These are phyloP conservation scores for Talaromyces sp. DNA, from an alignment of 2,329 filamentous ascomycete genomes.

Conservation along the genomic window DNA sequence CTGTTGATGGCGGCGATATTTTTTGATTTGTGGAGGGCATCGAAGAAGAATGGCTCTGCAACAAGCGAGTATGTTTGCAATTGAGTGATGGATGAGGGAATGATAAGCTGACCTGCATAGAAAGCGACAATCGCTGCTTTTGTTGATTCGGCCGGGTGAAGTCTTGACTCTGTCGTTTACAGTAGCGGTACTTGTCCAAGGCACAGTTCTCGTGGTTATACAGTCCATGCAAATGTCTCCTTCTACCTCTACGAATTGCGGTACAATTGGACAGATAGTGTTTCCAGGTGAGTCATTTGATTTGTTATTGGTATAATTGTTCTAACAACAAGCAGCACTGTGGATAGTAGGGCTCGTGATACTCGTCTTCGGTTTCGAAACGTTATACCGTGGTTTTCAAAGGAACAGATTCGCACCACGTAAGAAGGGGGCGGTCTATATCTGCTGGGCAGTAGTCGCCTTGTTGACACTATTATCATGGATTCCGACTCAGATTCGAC, in stretches of 20 bases:
- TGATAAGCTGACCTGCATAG: conserved; percentile 6
- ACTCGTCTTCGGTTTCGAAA: conserved; percentile 24
- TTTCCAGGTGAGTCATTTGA: conserved; percentile 20
- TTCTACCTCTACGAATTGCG: conserved; percentile 12
- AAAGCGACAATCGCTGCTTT: conserved; percentile 13
- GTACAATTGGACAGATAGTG: conserved; percentile 21
- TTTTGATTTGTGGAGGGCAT: conserved; percentile 16
- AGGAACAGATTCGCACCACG: conserved; percentile 19
- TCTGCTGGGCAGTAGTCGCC: conserved; percentile 20
- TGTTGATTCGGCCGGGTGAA: conserved; percentile 20
- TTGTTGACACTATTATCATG: conserved; percentile 22
- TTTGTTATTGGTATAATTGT: not conserved
- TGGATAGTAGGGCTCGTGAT: conserved; percentile 27
- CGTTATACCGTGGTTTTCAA: conserved; percentile 21
- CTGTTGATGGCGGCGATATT: conserved; percentile 14
- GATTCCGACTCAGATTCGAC: conserved; percentile 22
- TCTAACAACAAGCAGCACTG: conserved; percentile 18
- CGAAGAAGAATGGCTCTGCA: not conserved
- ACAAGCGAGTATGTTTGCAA: conserved; percentile 13
- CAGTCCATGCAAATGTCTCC: conserved; percentile 17
- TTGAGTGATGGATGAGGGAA: not conserved
- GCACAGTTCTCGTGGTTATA: conserved; percentile 19
- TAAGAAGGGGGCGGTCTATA: conserved; percentile 19
- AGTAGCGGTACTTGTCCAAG: conserved; percentile 19
- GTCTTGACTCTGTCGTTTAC: conserved; percentile 20